Evolutionary conservation across 306 rosid genomes (phyloP).

Genomic region (Rosa chinensis): DNA sequence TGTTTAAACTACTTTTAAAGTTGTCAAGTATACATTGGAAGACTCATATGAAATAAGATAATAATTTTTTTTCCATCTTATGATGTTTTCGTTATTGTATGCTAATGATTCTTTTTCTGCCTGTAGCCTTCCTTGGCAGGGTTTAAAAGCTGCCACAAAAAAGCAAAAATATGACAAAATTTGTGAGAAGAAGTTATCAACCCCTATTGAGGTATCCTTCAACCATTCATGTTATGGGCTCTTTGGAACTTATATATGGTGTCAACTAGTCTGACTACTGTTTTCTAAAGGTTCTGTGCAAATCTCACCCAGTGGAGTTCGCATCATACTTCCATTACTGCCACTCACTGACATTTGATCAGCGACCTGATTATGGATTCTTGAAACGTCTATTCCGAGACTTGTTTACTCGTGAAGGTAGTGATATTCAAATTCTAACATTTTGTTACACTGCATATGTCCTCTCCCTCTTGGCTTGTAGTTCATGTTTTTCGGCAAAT

Average conservation of each 20-base stretch:
- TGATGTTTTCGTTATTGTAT: neutral
- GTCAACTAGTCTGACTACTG: constrained; percentile 24
- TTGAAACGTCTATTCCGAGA: constrained; percentile 90
- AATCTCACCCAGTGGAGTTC: constrained; percentile 90
- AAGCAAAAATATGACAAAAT: constrained; percentile 97
- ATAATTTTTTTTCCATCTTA: neutral
- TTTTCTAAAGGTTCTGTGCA: constrained; percentile 73
- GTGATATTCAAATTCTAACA: constrained; percentile 7
- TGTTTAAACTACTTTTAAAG: neutral
- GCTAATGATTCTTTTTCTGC: constrained; percentile 22
- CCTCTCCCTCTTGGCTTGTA: constrained; percentile 1
- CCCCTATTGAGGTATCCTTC: constrained; percentile 87
- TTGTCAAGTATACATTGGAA: neutral
- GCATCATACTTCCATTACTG: constrained; percentile 97
- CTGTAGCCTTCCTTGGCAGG: constrained; percentile 98
- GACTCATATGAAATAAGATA: neutral
- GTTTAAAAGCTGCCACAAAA: constrained; percentile 95
- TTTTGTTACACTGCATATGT: neutral
- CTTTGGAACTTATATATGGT: constrained; percentile 11
- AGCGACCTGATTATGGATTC: constrained; percentile 98
- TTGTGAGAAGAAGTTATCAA: constrained; percentile 92
- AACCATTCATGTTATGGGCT: constrained; percentile 11
- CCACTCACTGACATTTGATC: constrained; percentile 89
- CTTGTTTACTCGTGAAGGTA: constrained; percentile 87
- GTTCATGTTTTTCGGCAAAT: constrained; percentile 19